Evolutionary conservation across 2,329 filamentous ascomycete genomes (phyloP), one percentile per base, ranked within the genome.

Genomic region (Trichoderma sp.): DNA sequence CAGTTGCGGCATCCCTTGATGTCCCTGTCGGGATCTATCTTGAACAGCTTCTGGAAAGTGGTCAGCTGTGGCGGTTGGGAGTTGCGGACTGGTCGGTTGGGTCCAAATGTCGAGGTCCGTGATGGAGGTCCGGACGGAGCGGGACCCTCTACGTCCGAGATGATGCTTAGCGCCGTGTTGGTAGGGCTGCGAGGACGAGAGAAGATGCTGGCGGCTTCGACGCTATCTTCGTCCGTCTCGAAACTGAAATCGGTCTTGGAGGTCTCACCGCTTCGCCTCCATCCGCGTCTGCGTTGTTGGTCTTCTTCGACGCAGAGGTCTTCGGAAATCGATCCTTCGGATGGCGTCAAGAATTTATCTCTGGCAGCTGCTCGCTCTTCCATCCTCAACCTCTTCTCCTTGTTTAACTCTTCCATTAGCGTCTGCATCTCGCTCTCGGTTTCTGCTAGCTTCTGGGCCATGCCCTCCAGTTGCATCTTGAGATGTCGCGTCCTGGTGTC

Each of bases 111-210:
- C 4, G 68, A 61, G 14, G 74, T 71, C 63, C 76, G 80, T 7
- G 73, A 55, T 16, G 72, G 71, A 4, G 70, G 65, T 46, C 54
- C 55, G 34, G 63, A 30, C 3, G 76, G 67, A 37, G 68, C 72
- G 5, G 70, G 37, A 26, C 73, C 68, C 66, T 74, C 75, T 30
- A 72, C 70, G n/a, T 80, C 79, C 14, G 76, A 77, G 11, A 78
- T 73, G 59, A 73, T 79, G 13, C 63, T 70, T 65, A 81, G 80
- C 49, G 81, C 80, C 52, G 82, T 79, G 28, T 82, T 77, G 1
- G 86, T 86, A 2, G 88, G 88, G 73, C 86, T 89, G 28, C 87
- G 81, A 46, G 85, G 85, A 51, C 87, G 81, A 16, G 87, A 89
- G 73, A 90, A 90, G 49, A 90, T 82, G 74, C 86, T 89, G 39